A percentile compares a stretch with the other conserved stretches of the same genome.
phyloP scores from a whole-genome alignment of 2,329 filamentous ascomycete species.

The Fusarium tuaranense region DNA sequence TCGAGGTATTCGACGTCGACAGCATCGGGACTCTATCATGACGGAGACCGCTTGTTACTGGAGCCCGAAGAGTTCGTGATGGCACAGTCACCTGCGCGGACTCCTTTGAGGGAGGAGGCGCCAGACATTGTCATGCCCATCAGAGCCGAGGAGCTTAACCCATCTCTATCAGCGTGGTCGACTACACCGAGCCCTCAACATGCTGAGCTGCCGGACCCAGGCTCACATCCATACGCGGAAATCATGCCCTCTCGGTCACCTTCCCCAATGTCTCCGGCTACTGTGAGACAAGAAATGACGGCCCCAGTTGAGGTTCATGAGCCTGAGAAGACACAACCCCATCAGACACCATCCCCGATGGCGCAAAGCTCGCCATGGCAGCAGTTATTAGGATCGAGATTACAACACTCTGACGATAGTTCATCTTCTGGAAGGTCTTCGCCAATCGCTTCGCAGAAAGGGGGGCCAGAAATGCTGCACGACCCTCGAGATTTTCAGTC shows the following conservation, averaged over 20 bases:
- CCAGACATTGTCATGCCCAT: constrained; percentile 15
- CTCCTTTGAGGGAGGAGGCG: constrained; percentile 18
- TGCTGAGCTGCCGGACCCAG: constrained; percentile 1
- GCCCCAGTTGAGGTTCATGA: background rate
- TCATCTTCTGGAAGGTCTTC: background rate
- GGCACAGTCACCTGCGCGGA: constrained; percentile 7
- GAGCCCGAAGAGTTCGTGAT: constrained; percentile 25
- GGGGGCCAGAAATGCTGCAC: background rate
- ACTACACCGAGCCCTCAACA: constrained; percentile 18
- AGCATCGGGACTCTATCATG: constrained; percentile 22
- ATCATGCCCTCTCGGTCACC: background rate
- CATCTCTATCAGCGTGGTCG: constrained; percentile 17
- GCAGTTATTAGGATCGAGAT: background rate
- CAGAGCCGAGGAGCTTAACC: constrained; percentile 11
- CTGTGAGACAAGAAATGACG: background rate
- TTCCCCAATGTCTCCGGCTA: background rate
- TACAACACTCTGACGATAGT: background rate
- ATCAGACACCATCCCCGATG: background rate
- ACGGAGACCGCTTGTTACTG: constrained; percentile 1
- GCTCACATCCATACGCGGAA: background rate
- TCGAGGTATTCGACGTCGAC: constrained; percentile 30
- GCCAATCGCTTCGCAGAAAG: background rate
- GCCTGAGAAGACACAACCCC: background rate
- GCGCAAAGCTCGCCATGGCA: background rate
- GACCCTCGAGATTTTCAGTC: background rate